Percentiles rank a stretch among this genome's conserved stretches.
These are phyloP conservation scores for Marvania coccoides DNA, from an alignment of 139 green algal genomes.

Conservation along the genomic window DNA sequence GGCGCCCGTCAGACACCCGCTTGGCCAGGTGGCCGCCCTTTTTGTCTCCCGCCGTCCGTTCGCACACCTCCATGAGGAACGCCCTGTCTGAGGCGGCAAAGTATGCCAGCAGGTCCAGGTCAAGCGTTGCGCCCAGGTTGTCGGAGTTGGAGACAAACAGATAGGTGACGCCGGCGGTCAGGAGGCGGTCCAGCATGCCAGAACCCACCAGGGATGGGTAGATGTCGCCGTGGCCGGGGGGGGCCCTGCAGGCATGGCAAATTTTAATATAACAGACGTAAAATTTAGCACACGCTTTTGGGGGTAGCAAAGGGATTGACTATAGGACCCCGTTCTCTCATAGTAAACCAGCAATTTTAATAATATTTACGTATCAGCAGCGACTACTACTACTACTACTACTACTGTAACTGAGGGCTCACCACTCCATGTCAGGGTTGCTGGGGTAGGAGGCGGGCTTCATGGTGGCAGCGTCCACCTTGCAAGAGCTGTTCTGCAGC, in stretches of 20 bases:
- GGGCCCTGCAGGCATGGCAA: conserved; percentile 48
- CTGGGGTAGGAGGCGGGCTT: conserved; percentile 42
- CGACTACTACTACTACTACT: too few relatives aligned
- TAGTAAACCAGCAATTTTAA: background rate
- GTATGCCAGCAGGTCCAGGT: conserved; percentile 73
- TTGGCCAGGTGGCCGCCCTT: conserved; percentile 82
- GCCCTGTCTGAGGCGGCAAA: conserved; percentile 63
- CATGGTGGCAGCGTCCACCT: conserved; percentile 69
- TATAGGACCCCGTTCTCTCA: background rate
- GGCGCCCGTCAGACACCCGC: conserved; percentile 55
- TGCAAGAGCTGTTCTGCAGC: conserved; percentile 86
- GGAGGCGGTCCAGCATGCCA: conserved; percentile 77
- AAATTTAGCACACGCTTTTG: background rate
- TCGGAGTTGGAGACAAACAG: conserved; percentile 76
- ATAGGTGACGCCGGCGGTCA: conserved; percentile 59
- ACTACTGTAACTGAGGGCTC: background rate
- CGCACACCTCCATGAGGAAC: conserved; percentile 88
- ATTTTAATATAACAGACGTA: background rate
- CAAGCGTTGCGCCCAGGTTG: conserved; percentile 86
- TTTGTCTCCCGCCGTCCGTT: conserved; percentile 84
- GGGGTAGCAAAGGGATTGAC: too few relatives aligned
- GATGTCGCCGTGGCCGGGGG: conserved; percentile 89
- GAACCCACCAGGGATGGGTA: conserved; percentile 83
- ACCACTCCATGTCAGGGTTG: conserved; percentile 78
- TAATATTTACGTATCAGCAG: too few relatives aligned